These are phyloP conservation scores for Aspergillus affinis DNA, from an alignment of 495 filamentous ascomycete species.

Conservation along the genomic window DNA sequence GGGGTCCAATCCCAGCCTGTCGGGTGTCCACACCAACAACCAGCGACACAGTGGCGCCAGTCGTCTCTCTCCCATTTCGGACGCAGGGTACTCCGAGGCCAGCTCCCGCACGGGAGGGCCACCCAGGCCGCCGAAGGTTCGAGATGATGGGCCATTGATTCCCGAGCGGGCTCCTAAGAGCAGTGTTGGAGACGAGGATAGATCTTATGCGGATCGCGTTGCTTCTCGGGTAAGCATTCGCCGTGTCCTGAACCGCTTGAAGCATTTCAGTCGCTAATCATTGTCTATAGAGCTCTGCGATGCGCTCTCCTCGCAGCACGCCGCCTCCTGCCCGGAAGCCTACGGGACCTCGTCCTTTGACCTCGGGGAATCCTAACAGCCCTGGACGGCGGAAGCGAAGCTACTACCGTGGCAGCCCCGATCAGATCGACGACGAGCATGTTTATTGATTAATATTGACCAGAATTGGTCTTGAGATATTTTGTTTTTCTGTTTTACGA, in stretches of 20 bases:
- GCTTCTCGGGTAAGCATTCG: constrained; percentile 38
- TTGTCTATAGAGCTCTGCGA: constrained; percentile 34
- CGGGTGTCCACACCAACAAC: constrained; percentile 36
- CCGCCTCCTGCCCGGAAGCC: constrained; percentile 52
- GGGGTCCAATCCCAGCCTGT: constrained; percentile 58
- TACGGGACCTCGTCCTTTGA: constrained; percentile 54
- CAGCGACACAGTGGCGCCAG: constrained; percentile 47
- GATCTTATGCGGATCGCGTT: constrained; percentile 44
- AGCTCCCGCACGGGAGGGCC: constrained; percentile 39
- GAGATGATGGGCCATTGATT: constrained; percentile 52
- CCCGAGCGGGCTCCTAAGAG: constrained; percentile 49
- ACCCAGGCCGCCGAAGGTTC: constrained; percentile 53
- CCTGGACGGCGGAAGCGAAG: constrained; percentile 46
- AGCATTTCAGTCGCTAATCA: constrained; percentile 11
- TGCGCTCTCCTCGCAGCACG: constrained; percentile 39
- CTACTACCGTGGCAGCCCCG: constrained; percentile 49
- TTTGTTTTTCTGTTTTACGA: constrained; percentile 6
- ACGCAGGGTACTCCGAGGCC: constrained; percentile 49
- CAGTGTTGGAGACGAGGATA: constrained; percentile 37
- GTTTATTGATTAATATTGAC: constrained; percentile 28
- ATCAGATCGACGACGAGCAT: constrained; percentile 46
- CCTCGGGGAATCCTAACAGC: constrained; percentile 45
- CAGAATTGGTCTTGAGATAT: background rate
- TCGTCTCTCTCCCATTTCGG: constrained; percentile 53
- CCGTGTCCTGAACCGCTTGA: background rate